Evolutionary conservation across 192 early-diverging fungal genomes (phyloP).

Genomic region (Dissophora globulifera): DNA sequence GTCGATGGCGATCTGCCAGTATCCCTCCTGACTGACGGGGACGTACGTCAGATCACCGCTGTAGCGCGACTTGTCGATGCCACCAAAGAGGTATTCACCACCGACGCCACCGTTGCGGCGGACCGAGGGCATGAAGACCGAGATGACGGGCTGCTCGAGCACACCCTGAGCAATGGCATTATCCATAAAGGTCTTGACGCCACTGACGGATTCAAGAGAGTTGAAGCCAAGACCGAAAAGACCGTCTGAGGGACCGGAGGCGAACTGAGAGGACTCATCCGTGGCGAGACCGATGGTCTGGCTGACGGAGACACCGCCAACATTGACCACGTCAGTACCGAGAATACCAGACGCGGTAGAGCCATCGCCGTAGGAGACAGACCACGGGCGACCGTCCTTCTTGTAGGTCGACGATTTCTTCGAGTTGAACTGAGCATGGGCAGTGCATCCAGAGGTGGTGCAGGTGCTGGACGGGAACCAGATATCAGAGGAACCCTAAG

Average conservation of each 20-base stretch:
- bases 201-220: conserved; percentile 49
- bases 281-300: conserved; percentile 72
- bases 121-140: conserved; percentile 64
- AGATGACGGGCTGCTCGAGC: conserved; percentile 65
- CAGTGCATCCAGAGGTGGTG: conserved; percentile 41
- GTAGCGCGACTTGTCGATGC: conserved; percentile 57
- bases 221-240: conserved; percentile 74
- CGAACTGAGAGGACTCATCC: conserved; percentile 63
- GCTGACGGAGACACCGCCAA: conserved; percentile 67
- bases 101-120: conserved; percentile 15
- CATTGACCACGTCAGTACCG: conserved; percentile 62
- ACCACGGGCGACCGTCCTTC: conserved; percentile 65
- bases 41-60: conserved; percentile 62
- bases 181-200: conserved; percentile 64
- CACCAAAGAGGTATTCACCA: conserved; percentile 60
- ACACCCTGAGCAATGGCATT: conserved; percentile 64
- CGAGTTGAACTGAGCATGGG: conserved; percentile 61
- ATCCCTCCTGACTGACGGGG: conserved; percentile 63
- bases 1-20: conserved; percentile 68
- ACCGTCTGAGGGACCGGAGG: conserved; percentile 3
- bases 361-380: conserved; percentile 70
- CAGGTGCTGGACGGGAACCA: conserved; percentile 67
- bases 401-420: conserved; percentile 62
- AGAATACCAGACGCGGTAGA: conserved; percentile 57
- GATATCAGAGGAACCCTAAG: conserved; percentile 61